Base-by-base conservation (phyloP, 495 filamentous ascomycete genomes). In the Aspergillus diversus region DNA sequence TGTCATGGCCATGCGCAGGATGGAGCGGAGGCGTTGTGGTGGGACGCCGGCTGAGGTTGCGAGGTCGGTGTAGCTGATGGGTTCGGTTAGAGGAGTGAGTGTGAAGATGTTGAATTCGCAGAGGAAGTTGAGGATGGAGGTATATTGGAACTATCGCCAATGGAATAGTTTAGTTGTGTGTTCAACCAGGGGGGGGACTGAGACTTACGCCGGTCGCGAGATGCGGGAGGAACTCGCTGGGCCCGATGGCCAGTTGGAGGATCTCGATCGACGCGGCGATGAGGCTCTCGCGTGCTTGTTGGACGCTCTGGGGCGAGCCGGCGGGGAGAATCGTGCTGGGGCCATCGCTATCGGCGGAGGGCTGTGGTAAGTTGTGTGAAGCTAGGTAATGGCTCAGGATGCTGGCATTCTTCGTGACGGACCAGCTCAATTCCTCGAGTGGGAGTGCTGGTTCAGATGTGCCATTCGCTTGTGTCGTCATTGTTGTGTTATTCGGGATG, bases 1-100 rank as follows among this genome's bases (percentile, higher is more conserved):
- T 1, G 72, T 75, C 68, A 79, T 76, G 8, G 69, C 75, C 76
- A 79, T 79, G 7, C 76, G 72, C 0, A 57, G 47, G 5, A 79
- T 60, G 46, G 51, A 69, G 37, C 71, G 71, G 15, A 79, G 65
- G 21, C 55, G 65, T 5, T 13, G 9, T 21, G 66, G 64, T 5
- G 76, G 66, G 2, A 75, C 72, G 4, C 62, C 37, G 12, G 71
- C 69, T 0, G 32, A 33, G 1, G 34, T 33, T 7, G 76, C 73
- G 16, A 79, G 51, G 9, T 69, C 64, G 6, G 37, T 52, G 55
- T 77, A 79, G 17, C 52, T 16, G 31, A 74, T 70, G 4, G 66
- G 52, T 3, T 55, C 69, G 7, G 60, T 4, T 3, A 75, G 60
- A 8, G 73, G 76, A 1, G 77, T 66, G 5, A 43, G 39, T 4